These are phyloP conservation scores for Solanum okadae DNA, from an alignment of 257 asterid species.

Conservation along the genomic window DNA sequence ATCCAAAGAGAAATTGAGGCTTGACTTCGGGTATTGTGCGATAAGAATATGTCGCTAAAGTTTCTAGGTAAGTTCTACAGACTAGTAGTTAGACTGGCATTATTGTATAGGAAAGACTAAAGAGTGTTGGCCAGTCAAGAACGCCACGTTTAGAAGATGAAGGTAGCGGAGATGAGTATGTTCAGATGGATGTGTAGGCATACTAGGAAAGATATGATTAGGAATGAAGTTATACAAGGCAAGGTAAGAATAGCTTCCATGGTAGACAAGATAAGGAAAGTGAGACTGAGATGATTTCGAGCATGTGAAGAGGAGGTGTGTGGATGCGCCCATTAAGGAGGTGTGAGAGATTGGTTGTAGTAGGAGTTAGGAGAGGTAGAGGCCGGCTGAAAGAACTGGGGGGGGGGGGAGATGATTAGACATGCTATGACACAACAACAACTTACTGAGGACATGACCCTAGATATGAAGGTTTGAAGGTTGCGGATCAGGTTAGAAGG, in stretches of 20 bases:
- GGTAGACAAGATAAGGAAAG: background rate
- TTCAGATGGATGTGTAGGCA: background rate
- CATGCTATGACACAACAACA: background rate
- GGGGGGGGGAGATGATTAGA: background rate
- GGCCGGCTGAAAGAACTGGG: background rate
- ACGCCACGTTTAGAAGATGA: background rate
- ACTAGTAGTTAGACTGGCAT: background rate
- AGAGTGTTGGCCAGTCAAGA: background rate
- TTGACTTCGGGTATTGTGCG: background rate
- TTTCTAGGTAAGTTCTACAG: background rate
- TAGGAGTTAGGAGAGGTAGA: background rate
- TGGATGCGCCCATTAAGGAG: background rate
- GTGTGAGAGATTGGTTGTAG: background rate
- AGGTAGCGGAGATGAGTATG: background rate
- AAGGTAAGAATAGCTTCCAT: background rate
- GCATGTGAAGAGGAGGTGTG: background rate
- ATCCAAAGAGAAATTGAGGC: background rate
- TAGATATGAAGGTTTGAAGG: background rate
- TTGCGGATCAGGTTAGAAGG: background rate
- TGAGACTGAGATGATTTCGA: background rate
- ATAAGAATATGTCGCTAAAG: background rate
- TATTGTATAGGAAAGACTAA: background rate
- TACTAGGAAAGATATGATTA: background rate
- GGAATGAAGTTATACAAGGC: background rate
- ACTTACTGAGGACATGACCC: background rate